Evolutionary conservation across 352 stramenopile species (phyloP), one percentile per base, ranked within the genome.

Genomic region (Phytopythium ostracodes): DNA sequence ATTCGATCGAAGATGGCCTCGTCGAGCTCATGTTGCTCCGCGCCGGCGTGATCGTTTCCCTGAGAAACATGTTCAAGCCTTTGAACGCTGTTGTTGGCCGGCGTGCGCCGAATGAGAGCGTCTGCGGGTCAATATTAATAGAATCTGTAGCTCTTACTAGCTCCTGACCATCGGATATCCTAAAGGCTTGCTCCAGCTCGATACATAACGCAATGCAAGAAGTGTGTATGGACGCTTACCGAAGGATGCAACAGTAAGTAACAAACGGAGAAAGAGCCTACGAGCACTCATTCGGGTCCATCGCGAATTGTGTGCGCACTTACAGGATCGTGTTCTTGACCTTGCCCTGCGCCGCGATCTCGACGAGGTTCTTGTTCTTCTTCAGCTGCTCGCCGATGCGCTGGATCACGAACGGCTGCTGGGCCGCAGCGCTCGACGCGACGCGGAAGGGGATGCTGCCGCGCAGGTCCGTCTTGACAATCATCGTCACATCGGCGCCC

Each of bases 381-480:
- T 87, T 86, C 43, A 90, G 70, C 53, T 80, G 29, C 11, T 87
- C 75, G 22, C 65, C 56, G 40, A 87, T 76, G 50, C 79, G 75
- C 24, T 75, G 53, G 59, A 90, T 84, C 27, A 90, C 64, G 55
- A 81, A 90, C 43, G 81, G 81, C 63, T 88, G 83, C 42, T 92
- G 80, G 4, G 79, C 65, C 17, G 80, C 79, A 31, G 74, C 79
- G 53, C 86, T 87, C n/a, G 73, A 67, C 24, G 78, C 73, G 46
- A 92, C 77, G 14, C 79, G 81, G 17, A 75, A 67, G 31, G 83
- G 81, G 43, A 92, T 89, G 46, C 51, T 88, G 35, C 83, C 83
- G 53, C 87, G 88, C 25, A 92, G 62, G 53, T 92, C 83, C 20
- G 76, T 87, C 57, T 92, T 89, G 38, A 83, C 61, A 69, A 91